Evolutionary conservation across 2,329 filamentous ascomycete species (phyloP).

Genomic region (Cercospora zeae-maydis): DNA sequence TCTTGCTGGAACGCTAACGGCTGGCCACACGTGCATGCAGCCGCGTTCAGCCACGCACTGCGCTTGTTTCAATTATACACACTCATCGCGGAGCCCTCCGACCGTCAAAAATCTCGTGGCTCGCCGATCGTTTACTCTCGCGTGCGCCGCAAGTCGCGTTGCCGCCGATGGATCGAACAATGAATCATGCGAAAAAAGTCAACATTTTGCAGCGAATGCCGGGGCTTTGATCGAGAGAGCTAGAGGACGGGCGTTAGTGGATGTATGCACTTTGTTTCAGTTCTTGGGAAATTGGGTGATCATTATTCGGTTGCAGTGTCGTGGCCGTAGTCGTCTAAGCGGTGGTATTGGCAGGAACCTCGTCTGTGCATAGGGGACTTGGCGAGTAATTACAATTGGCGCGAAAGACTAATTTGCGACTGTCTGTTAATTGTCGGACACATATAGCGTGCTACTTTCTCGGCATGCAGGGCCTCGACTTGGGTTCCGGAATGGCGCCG

Average conservation of each 20-base stretch:
- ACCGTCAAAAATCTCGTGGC: not conserved
- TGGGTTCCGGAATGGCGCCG: too few relatives aligned
- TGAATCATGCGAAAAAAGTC: not conserved
- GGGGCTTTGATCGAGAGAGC: not conserved
- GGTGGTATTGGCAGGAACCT: too few relatives aligned
- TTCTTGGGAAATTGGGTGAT: not conserved
- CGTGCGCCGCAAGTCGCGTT: not conserved
- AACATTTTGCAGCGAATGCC: conserved; percentile 2
- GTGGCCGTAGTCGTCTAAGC: not conserved
- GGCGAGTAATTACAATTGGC: too few relatives aligned
- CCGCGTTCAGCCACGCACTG: conserved; percentile 2
- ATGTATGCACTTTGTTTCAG: conserved; percentile 9
- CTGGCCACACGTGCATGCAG: conserved; percentile 2
- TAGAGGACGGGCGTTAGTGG: conserved; percentile 6
- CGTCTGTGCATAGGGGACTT: too few relatives aligned
- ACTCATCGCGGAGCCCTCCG: not conserved
- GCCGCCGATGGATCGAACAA: not conserved
- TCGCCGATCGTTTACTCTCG: not conserved
- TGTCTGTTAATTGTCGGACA: too few relatives aligned
- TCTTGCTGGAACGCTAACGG: not conserved
- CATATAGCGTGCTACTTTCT: too few relatives aligned
- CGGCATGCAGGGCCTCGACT: too few relatives aligned
- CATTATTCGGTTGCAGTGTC: not conserved
- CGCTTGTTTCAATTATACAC: conserved; percentile 11
- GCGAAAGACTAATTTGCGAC: too few relatives aligned